phyloP scores from a whole-genome alignment of 2,329 filamentous ascomycete genomes.

The Clonostachys byssicola region DNA sequence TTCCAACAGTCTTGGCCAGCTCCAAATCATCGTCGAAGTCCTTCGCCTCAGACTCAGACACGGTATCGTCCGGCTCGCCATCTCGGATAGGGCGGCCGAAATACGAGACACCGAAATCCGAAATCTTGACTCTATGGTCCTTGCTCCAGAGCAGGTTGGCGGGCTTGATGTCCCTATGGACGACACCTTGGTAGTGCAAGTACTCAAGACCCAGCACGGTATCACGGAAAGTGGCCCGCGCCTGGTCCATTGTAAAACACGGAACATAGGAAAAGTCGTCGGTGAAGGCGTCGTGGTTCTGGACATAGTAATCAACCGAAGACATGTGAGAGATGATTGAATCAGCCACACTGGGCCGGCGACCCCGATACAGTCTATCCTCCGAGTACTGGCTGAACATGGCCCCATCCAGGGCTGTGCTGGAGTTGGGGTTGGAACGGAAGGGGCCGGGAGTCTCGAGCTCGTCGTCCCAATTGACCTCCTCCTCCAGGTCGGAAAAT shows the following conservation, averaged over 20 bases:
- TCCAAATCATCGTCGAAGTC: conserved; percentile 92
- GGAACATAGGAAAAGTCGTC: conserved; percentile 93
- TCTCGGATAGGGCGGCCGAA: conserved; percentile 85
- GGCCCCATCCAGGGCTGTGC: conserved; percentile 66
- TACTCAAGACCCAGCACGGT: conserved; percentile 93
- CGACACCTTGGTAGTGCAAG: conserved; percentile 81
- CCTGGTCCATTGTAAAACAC: conserved; percentile 81
- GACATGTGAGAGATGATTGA: conserved; percentile 71
- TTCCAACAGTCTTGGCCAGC: conserved; percentile 96
- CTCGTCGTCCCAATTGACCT: conserved; percentile 40
- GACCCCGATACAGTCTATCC: conserved; percentile 52
- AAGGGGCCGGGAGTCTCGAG: conserved; percentile 48
- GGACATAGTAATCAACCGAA: conserved; percentile 54
- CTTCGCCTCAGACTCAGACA: conserved; percentile 75
- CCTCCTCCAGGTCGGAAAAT: conserved; percentile 26
- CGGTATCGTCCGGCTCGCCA: conserved; percentile 71
- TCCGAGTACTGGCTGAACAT: conserved; percentile 71
- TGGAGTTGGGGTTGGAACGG: conserved; percentile 46
- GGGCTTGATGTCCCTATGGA: conserved; percentile 81
- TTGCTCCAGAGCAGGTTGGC: conserved; percentile 87
- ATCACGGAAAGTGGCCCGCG: conserved; percentile 83
- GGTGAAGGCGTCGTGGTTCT: conserved; percentile 62
- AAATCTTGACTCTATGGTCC: conserved; percentile 90
- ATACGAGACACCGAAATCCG: conserved; percentile 97
- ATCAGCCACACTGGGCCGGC: conserved; percentile 77